Percentiles rank a stretch among this genome's conserved stretches.
Evolutionary conservation across 2,329 filamentous ascomycete genomes (phyloP).

Genomic region (Monilinia fructigena): DNA sequence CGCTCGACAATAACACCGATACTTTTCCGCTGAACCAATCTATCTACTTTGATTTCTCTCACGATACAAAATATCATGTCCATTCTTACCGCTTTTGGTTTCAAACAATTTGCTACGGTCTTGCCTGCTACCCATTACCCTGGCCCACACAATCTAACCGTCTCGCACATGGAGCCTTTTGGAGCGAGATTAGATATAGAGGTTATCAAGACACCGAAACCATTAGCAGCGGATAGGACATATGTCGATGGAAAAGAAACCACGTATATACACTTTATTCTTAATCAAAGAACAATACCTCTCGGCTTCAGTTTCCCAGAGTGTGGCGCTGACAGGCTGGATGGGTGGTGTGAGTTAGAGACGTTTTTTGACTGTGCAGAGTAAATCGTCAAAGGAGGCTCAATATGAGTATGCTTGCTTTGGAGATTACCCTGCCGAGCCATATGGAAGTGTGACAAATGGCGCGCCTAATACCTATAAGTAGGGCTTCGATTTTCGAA

Average conservation of each 20-base stretch:
- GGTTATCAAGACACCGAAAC: slow-evolving; percentile 65
- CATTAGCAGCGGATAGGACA: slow-evolving; percentile 55
- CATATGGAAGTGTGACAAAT: slow-evolving; percentile 52
- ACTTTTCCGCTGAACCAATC: slow-evolving; percentile 74
- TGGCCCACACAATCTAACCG: slow-evolving; percentile 59
- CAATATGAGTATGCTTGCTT: slow-evolving; percentile 66
- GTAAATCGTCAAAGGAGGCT: slow-evolving; percentile 56
- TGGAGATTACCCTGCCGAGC: slow-evolving; percentile 51
- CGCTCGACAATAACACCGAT: slow-evolving; percentile 62
- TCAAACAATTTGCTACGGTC: slow-evolving; percentile 64
- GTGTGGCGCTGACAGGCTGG: slow-evolving; percentile 60
- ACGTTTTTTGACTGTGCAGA: slow-evolving; percentile 64
- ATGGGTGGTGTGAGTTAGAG: slow-evolving; percentile 74
- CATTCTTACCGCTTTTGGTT: slow-evolving; percentile 69
- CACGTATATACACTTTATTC: slow-evolving; percentile 69
- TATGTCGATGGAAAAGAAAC: slow-evolving; percentile 53
- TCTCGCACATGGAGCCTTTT: slow-evolving; percentile 69
- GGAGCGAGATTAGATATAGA: slow-evolving; percentile 73
- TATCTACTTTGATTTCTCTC: slow-evolving; percentile 75
- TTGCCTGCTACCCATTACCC: slow-evolving; percentile 57
- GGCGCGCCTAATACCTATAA: slow-evolving; percentile 41
- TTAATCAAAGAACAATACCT: slow-evolving; percentile 73
- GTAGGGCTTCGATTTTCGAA: neutral
- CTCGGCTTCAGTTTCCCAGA: slow-evolving; percentile 63
- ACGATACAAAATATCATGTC: slow-evolving; percentile 74